Conservation (phyloP, 2,329 filamentous ascomycete species). For the Exophiala lecanii-corni region DNA sequence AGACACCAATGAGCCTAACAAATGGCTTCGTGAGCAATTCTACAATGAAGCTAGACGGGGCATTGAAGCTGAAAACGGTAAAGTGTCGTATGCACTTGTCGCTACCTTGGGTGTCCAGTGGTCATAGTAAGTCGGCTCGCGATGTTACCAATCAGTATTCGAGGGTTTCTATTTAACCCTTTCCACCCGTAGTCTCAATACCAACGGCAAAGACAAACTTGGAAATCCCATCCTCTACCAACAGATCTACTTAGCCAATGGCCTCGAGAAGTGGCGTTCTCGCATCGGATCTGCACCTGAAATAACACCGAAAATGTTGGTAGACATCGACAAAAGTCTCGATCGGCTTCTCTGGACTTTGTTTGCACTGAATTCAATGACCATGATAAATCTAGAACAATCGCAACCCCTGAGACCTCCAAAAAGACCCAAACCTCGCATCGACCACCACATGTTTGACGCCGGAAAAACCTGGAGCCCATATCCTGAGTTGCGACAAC, state of each 20-base stretch:
- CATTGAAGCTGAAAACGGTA: slow-evolving; percentile 31
- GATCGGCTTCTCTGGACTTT: slow-evolving; percentile 13
- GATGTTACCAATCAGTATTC: background rate
- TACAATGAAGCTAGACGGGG: slow-evolving; percentile 33
- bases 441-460: slow-evolving; percentile 18
- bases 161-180: background rate
- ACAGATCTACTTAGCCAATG: slow-evolving; percentile 19
- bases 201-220: slow-evolving; percentile 30
- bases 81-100: slow-evolving; percentile 29
- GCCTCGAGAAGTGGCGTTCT: slow-evolving; percentile 29
- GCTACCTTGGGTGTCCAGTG: slow-evolving; percentile 30
- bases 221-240: slow-evolving; percentile 16
- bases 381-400: slow-evolving; percentile 21
- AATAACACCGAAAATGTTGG: slow-evolving; percentile 1
- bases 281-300: slow-evolving; percentile 15
- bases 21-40: slow-evolving; percentile 29
- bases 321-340: slow-evolving; percentile 8
- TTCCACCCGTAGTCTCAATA: slow-evolving; percentile 28
- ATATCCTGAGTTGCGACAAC: slow-evolving; percentile 25
- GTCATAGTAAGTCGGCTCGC: slow-evolving; percentile 26
- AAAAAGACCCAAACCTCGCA: slow-evolving; percentile 13
- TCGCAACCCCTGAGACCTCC: slow-evolving; percentile 18
- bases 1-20: slow-evolving; percentile 26
- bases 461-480: slow-evolving; percentile 26
- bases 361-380: slow-evolving; percentile 13